Conservation (phyloP, 2,329 filamentous ascomycete species). For the Stagonosporopsis rhizophila region DNA sequence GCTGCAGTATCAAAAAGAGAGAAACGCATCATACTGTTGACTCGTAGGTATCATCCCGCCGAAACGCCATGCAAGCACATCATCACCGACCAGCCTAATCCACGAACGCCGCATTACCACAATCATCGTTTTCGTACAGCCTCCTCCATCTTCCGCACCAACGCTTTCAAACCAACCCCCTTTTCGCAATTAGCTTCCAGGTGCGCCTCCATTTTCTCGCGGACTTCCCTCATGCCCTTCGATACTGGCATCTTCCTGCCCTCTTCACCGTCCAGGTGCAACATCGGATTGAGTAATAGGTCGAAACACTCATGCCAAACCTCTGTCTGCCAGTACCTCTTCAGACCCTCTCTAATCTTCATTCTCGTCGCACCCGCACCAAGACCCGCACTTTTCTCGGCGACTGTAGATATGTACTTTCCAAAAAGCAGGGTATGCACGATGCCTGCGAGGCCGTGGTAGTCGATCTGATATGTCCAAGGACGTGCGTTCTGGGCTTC, state of each 20-base stretch:
- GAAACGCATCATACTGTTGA: constrained; percentile 3
- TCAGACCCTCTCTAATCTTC: constrained; percentile 79
- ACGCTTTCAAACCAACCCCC: constrained; percentile 66
- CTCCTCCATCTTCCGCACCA: constrained; percentile 70
- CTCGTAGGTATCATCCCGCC: constrained; percentile 11
- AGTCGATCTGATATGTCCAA: constrained; percentile 98
- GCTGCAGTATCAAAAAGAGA: neutral
- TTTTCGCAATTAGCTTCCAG: constrained; percentile 82
- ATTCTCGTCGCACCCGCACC: constrained; percentile 66
- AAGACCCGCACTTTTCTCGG: constrained; percentile 58
- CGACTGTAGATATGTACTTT: constrained; percentile 85
- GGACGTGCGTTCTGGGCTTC: constrained; percentile 94
- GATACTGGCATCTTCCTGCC: constrained; percentile 74
- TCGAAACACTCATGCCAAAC: constrained; percentile 87
- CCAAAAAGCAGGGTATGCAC: constrained; percentile 91
- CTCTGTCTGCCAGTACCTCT: constrained; percentile 96
- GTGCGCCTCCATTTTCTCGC: constrained; percentile 85
- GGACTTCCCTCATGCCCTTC: constrained; percentile 70
- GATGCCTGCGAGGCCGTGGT: constrained; percentile 88
- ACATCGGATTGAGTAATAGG: constrained; percentile 81
- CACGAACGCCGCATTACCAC: neutral
- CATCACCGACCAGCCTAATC: neutral
- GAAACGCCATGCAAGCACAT: constrained; percentile 24
- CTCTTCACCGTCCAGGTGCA: constrained; percentile 70
- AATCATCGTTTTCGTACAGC: constrained; percentile 61